phyloP scores from a whole-genome alignment of 2,329 filamentous ascomycete species.

The Cephalotrichum gorgonifer region DNA sequence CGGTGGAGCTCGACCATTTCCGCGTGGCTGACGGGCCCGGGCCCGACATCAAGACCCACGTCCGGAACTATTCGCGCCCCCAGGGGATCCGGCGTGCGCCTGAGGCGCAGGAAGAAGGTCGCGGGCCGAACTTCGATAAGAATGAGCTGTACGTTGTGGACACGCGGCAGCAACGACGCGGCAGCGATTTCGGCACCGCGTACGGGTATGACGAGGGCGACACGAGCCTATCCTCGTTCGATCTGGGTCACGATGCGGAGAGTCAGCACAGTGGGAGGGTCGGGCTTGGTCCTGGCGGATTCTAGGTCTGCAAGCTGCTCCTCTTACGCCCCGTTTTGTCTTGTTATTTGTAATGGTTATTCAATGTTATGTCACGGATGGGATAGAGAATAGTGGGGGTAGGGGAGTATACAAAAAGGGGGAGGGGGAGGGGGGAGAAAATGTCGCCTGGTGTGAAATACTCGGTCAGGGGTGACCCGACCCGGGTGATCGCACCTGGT shows the following conservation, averaged over 20 bases:
- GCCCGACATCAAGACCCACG: too few species aligned
- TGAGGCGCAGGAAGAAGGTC: background rate
- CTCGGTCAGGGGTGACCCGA: too few species aligned
- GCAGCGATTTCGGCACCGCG: slow-evolving; percentile 5
- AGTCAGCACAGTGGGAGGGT: slow-evolving; percentile 12
- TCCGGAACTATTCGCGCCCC: background rate
- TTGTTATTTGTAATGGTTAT: background rate
- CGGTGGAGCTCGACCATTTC: slow-evolving; percentile 16
- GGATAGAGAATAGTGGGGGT: too few species aligned
- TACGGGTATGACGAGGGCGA: slow-evolving; percentile 13
- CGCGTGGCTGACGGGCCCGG: background rate
- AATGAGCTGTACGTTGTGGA: slow-evolving; percentile 27
- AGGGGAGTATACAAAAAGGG: background rate
- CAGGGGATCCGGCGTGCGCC: background rate
- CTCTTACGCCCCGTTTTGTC: background rate
- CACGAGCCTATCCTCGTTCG: slow-evolving; percentile 13
- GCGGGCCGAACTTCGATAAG: slow-evolving; percentile 12
- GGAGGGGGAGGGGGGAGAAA: background rate
- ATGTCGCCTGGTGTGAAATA: background rate
- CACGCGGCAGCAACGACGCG: slow-evolving; percentile 11
- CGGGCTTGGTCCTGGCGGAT: slow-evolving; percentile 5
- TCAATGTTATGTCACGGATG: background rate
- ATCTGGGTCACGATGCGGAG: slow-evolving; percentile 11
- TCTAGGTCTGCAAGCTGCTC: background rate
- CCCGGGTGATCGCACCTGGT: too few species aligned